These are phyloP conservation scores for Cystobasidium pallidum DNA, from an alignment of 1,284 basidiomycete genomes.

Conservation along the genomic window DNA sequence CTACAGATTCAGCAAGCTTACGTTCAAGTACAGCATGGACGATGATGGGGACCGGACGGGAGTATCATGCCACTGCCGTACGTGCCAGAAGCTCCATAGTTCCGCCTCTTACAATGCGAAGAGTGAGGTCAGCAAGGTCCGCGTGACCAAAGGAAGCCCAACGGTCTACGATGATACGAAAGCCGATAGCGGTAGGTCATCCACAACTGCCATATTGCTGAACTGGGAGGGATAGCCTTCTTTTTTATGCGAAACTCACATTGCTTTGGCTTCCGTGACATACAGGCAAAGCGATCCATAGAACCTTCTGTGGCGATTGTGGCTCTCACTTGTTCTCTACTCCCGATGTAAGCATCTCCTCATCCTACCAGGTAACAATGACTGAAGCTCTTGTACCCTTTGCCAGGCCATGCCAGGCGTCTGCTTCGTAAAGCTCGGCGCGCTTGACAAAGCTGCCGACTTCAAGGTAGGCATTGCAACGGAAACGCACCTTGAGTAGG, in stretches of 20 bases:
- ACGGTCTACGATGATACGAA: constrained; percentile 41
- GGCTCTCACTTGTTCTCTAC: constrained; percentile 7
- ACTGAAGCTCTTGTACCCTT: constrained; percentile 16
- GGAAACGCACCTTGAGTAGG: no score
- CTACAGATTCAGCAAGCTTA: not conserved
- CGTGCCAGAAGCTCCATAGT: constrained; percentile 30
- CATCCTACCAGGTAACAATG: no score
- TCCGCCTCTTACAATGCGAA: constrained; percentile 40
- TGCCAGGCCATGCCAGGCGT: constrained; percentile 40
- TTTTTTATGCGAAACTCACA: no score
- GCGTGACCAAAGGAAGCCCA: constrained; percentile 44
- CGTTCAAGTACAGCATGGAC: constrained; percentile 4
- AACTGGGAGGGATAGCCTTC: no score
- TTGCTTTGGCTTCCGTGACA: not conserved
- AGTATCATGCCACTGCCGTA: constrained; percentile 45
- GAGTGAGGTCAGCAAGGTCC: constrained; percentile 33
- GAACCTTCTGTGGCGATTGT: constrained; percentile 44
- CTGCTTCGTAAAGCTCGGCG: constrained; percentile 43
- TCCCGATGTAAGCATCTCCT: not conserved
- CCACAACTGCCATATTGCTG: no score
- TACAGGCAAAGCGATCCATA: constrained; percentile 39
- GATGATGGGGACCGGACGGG: constrained; percentile 29
- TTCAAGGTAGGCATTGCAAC: constrained; percentile 26
- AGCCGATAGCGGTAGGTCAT: constrained; percentile 29
- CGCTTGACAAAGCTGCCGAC: constrained; percentile 41